These are phyloP conservation scores for Streptanthus diversifolius DNA, from an alignment of 345 rosid genomes.

Conservation along the genomic window DNA sequence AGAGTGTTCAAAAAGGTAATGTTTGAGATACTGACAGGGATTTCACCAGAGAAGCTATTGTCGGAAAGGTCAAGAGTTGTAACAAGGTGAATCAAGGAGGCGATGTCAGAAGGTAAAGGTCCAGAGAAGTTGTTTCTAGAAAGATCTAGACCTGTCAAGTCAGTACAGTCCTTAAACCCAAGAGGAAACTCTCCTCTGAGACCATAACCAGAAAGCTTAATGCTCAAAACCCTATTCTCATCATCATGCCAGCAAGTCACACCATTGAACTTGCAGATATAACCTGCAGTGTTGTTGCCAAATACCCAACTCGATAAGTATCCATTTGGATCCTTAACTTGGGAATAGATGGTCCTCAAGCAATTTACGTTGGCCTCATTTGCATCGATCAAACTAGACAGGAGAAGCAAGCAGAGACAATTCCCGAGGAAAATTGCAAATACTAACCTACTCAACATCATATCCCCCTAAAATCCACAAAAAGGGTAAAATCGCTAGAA, in stretches of 20 bases:
- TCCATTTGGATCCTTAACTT: slow-evolving; percentile 49
- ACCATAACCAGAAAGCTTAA: slow-evolving; percentile 60
- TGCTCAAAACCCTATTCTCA: slow-evolving; percentile 72
- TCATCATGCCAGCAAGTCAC: slow-evolving; percentile 92
- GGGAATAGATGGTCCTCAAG: slow-evolving; percentile 36
- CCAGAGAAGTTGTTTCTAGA: slow-evolving; percentile 68
- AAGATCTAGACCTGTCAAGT: slow-evolving; percentile 70
- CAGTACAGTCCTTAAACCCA: slow-evolving; percentile 44
- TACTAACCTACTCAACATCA: slow-evolving; percentile 33
- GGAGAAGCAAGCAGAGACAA: slow-evolving; percentile 40
- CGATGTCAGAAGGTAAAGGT: slow-evolving; percentile 46
- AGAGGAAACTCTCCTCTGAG: slow-evolving; percentile 65
- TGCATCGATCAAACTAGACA: slow-evolving; percentile 41
- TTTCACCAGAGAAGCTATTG: slow-evolving; percentile 62
- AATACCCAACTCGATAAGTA: slow-evolving; percentile 60
- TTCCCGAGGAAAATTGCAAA: slow-evolving; percentile 17
- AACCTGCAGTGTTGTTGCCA: slow-evolving; percentile 54
- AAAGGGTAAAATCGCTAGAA: slow-evolving; percentile 13
- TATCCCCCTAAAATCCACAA: slow-evolving; percentile 5
- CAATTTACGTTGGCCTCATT: slow-evolving; percentile 47
- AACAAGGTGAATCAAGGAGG: neutral
- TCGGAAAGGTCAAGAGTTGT: slow-evolving; percentile 65
- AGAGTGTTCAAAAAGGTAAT: slow-evolving; percentile 60
- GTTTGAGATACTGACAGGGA: slow-evolving; percentile 43
- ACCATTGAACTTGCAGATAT: slow-evolving; percentile 70